phyloP scores from a whole-genome alignment of 2,329 filamentous ascomycete genomes.

The Dactylellina haptotyla region DNA sequence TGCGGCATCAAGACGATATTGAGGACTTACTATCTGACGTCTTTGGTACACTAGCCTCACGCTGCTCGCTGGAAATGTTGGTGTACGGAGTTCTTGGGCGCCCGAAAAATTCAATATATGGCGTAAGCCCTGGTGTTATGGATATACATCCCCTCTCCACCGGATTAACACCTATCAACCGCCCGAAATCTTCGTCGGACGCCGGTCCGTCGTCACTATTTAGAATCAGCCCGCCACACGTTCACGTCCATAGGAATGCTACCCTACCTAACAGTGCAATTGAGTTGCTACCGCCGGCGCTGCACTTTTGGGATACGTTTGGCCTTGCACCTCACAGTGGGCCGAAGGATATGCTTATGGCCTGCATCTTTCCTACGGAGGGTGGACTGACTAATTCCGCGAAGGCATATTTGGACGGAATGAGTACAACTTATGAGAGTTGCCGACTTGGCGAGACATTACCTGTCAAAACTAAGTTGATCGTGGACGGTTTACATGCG shows the following conservation, averaged over 20 bases:
- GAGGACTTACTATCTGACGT: slow-evolving; percentile 37
- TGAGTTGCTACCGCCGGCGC: slow-evolving; percentile 77
- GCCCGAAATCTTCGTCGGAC: slow-evolving; percentile 44
- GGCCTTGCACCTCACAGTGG: slow-evolving; percentile 77
- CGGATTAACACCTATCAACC: slow-evolving; percentile 38
- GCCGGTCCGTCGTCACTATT: slow-evolving; percentile 63
- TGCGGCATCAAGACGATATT: slow-evolving; percentile 36
- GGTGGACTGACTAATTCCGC: slow-evolving; percentile 72
- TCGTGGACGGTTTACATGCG: slow-evolving; percentile 62
- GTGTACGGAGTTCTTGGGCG: slow-evolving; percentile 33
- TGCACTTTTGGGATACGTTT: slow-evolving; percentile 83
- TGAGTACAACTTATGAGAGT: slow-evolving; percentile 71
- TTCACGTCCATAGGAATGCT: slow-evolving; percentile 70
- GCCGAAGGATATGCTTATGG: slow-evolving; percentile 74
- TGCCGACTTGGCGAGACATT: slow-evolving; percentile 56
- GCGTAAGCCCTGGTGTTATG: slow-evolving; percentile 40
- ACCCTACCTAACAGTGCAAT: slow-evolving; percentile 73
- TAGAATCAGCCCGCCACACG: slow-evolving; percentile 73
- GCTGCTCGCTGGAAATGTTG: slow-evolving; percentile 40
- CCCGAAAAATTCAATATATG: slow-evolving; percentile 38
- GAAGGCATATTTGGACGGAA: slow-evolving; percentile 72
- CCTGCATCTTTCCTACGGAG: slow-evolving; percentile 76
- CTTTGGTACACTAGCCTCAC: slow-evolving; percentile 32
- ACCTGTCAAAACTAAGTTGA: slow-evolving; percentile 61
- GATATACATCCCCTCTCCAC: slow-evolving; percentile 26